Evolutionary conservation across 2,329 filamentous ascomycete genomes (phyloP), one percentile per base, ranked within the genome.

Genomic region (Myriosclerotinia curreyana): DNA sequence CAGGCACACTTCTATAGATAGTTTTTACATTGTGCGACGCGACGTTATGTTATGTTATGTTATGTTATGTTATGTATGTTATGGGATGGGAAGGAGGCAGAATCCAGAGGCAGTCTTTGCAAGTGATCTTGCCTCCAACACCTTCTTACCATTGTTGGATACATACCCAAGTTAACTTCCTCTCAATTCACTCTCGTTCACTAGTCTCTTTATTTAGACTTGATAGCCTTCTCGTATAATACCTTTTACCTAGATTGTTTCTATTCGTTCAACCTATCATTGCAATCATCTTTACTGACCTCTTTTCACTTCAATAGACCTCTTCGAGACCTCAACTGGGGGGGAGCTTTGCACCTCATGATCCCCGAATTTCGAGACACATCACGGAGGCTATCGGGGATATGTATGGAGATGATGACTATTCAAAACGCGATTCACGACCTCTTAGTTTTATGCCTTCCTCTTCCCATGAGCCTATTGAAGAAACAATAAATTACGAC

Each of bases 311-410:
- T 42, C 49, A 66, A 61, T 67, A 76, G 74, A 74, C 75, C 65
- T 74, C 74, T 64, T 69, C 74, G 51, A 73, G 73, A 71, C 73
- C 73, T 61, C 71, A 75, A 51, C 68, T 75, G 67, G 75, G 74
- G 64, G 74, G 71, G 58, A 73, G 72, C 64, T 75, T 74, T 67
- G 71, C 69, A 64, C 74, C 69, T 60, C 74, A 75, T 73, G 71
- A 58, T 65, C 52, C 67, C 38, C 73, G 74, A 69, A 69, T 75
- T 40, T 75, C 74, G 28, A 75, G 90, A 75, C 88, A 91, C 82
- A 86, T 90, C 71, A 91, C 88, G 54, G 88, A 91, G 74, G 86
- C 87, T 62, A 90, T 91, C 76, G 86, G 86, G 67, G 86, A 89
- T 77, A 84, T 90, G 82, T 91, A 91, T 77, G 86, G 85, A 73